Evolutionary conservation across 1,284 basidiomycete genomes (phyloP).

Genomic region (Moesziomyces parantarcticus): DNA sequence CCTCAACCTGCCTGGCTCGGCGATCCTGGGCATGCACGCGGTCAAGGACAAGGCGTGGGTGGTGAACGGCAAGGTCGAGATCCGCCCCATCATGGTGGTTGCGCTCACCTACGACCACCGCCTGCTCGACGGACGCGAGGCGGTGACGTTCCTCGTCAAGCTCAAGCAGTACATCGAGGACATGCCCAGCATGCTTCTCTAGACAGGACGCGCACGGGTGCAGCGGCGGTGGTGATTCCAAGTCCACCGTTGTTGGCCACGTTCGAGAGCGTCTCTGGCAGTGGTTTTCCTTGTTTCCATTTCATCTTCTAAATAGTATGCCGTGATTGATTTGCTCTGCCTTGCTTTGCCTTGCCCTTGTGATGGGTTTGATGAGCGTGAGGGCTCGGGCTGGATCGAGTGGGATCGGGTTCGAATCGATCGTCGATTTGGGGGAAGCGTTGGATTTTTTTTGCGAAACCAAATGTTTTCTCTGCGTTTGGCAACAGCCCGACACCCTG

Average conservation of each 20-base stretch:
- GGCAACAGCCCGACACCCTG: background rate
- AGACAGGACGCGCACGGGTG: background rate
- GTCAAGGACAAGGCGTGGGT: conserved; percentile 96
- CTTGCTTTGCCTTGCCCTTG: background rate
- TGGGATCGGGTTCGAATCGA: background rate
- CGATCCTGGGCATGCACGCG: conserved; percentile 94
- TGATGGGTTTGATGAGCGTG: background rate
- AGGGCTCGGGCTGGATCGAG: background rate
- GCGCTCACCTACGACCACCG: conserved; percentile 93
- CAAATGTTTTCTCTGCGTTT: background rate
- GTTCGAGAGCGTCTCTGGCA: background rate
- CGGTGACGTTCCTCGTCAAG: conserved; percentile 95
- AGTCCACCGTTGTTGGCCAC: no score
- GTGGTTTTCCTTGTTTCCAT: background rate
- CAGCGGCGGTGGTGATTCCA: no score
- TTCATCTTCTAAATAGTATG: conserved; percentile 6
- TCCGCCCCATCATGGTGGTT: conserved; percentile 92
- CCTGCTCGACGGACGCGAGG: conserved; percentile 93
- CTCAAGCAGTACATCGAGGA: conserved; percentile 68
- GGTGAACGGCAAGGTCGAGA: conserved; percentile 75
- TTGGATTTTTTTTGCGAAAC: no score
- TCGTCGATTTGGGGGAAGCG: no score
- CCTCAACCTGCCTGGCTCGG: conserved; percentile 95
- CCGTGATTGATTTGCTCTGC: background rate
- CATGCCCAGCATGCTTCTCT: conserved; percentile 65